phyloP scores from a whole-genome alignment of 306 rosid species.

The Prinsepia uniflora region DNA sequence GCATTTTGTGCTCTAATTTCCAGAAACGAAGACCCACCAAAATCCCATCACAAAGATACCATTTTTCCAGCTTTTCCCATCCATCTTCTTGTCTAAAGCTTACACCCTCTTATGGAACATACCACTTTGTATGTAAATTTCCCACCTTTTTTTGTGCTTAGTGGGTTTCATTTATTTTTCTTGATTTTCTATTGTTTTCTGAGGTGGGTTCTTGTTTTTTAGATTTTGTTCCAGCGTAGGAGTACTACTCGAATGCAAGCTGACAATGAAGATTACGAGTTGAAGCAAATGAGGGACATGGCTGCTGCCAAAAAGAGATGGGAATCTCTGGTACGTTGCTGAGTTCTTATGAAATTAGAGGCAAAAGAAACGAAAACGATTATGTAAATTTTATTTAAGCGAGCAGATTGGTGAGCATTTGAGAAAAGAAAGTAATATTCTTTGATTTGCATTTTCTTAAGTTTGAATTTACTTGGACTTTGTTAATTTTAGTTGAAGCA shows the following conservation, averaged over 20 bases:
- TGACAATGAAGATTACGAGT: conserved; percentile 63
- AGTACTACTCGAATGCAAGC: conserved; percentile 45
- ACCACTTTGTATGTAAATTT: conserved; percentile 35
- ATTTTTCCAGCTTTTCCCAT: conserved; percentile 23
- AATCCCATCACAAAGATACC: conserved; percentile 9
- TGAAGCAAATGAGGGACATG: conserved; percentile 91
- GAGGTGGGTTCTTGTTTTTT: neutral
- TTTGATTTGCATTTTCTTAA: neutral
- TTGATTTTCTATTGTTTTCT: neutral
- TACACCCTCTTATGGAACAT: conserved; percentile 24
- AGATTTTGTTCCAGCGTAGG: conserved; percentile 26
- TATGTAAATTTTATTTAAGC: neutral
- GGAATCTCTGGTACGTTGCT: conserved; percentile 79
- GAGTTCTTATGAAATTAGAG: neutral
- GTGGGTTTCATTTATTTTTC: neutral
- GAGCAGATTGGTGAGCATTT: neutral
- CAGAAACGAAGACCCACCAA: conserved; percentile 22
- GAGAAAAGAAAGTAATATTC: neutral
- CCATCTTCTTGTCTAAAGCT: conserved; percentile 41
- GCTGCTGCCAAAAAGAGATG: conserved; percentile 94
- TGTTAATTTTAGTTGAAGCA: neutral
- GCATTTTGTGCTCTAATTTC: conserved; percentile 30
- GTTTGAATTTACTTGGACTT: conserved; percentile 15
- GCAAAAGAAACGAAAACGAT: neutral
- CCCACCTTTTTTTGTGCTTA: neutral